A percentile compares a stretch with the other conserved stretches of the same genome.
Evolutionary conservation across 164 flowering plant species (phyloP).

Genomic region (Vitis rupestris): DNA sequence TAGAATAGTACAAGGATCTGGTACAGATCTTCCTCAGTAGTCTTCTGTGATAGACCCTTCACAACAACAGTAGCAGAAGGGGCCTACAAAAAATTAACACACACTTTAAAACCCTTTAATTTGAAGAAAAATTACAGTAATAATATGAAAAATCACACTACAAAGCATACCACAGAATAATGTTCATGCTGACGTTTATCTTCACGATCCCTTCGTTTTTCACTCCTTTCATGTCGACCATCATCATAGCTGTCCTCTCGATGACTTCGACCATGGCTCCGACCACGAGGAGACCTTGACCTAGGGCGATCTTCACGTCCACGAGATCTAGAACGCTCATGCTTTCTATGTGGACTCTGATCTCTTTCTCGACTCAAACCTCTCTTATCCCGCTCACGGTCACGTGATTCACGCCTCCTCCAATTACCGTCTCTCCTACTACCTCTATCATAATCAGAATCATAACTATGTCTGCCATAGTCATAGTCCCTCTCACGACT

Average conservation of each 20-base stretch:
- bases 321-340: conserved; percentile 58
- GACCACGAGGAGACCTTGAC: conserved; percentile 89
- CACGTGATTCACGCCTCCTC: conserved; percentile 78
- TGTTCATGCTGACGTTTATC: conserved; percentile 65
- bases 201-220: conserved; percentile 76
- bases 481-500: conserved; percentile 91
- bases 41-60: conserved; percentile 94
- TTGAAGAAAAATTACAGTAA: not conserved
- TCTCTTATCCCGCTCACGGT: conserved; percentile 74
- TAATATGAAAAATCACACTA: not conserved
- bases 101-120: not conserved
- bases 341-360: conserved; percentile 66
- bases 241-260: conserved; percentile 91
- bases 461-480: conserved; percentile 69
- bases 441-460: conserved; percentile 85
- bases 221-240: conserved; percentile 64
- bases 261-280: conserved; percentile 75
- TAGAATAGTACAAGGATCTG: conserved; percentile 69
- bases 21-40: conserved; percentile 91
- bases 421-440: conserved; percentile 69
- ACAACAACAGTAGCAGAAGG: conserved; percentile 97
- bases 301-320: conserved; percentile 70
- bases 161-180: conserved; percentile 63
- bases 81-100: conserved; percentile 46
- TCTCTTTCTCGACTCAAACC: conserved; percentile 69